These are phyloP conservation scores for Fragilariopsis cylindrus DNA, from an alignment of 108 stramenopile species.

Conservation along the genomic window DNA sequence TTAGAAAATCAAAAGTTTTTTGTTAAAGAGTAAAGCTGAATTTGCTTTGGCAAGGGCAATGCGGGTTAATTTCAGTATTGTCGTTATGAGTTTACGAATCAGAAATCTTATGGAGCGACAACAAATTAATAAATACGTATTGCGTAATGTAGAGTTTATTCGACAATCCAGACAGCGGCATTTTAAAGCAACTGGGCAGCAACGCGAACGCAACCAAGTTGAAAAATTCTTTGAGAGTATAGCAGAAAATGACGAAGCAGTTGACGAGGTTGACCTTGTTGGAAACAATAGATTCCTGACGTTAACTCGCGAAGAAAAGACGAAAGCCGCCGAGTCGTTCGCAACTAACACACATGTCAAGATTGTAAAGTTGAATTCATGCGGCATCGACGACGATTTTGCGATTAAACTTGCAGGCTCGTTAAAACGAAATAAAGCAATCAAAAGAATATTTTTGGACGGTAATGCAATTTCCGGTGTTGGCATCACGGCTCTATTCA, in stretches of 20 bases:
- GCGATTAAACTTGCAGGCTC: conserved; percentile 26
- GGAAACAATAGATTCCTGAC: conserved; percentile 36
- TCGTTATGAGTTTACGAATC: conserved; percentile 33
- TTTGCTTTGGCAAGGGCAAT: conserved; percentile 36
- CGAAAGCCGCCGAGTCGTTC: conserved; percentile 36
- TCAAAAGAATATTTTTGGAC: conserved; percentile 34
- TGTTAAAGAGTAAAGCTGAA: conserved; percentile 41
- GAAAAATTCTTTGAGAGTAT: conserved; percentile 42
- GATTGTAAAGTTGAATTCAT: conserved; percentile 20
- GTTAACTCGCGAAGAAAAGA: conserved; percentile 33
- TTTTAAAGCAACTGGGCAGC: conserved; percentile 29
- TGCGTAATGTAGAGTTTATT: conserved; percentile 42
- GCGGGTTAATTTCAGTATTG: conserved; percentile 42
- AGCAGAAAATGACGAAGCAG: conserved; percentile 27
- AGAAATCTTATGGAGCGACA: conserved; percentile 40
- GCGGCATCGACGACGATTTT: conserved; percentile 35
- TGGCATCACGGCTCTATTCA: conserved; percentile 40
- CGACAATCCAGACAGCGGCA: conserved; percentile 45
- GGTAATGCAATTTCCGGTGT: conserved; percentile 38
- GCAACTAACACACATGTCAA: conserved; percentile 38
- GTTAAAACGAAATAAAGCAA: conserved; percentile 17
- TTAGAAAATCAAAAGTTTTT: conserved; percentile 48
- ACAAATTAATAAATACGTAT: conserved; percentile 37
- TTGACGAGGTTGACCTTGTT: conserved; percentile 37
- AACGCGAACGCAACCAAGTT: conserved; percentile 42